Percentiles rank a stretch among this genome's conserved stretches.
These are phyloP conservation scores for Colletotrichum sublineola DNA, from an alignment of 2,329 filamentous ascomycete species.

Conservation along the genomic window DNA sequence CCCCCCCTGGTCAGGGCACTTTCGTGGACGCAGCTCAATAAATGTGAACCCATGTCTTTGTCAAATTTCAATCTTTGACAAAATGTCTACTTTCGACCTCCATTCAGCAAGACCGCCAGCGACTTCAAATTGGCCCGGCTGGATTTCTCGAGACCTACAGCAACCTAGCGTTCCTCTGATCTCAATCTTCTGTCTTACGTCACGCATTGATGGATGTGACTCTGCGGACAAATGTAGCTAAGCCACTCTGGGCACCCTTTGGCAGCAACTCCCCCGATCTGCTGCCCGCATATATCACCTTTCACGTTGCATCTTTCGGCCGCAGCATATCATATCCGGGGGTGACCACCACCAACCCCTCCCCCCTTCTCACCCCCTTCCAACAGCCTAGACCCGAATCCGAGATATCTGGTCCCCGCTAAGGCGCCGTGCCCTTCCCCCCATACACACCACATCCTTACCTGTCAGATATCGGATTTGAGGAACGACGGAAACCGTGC, in stretches of 20 bases:
- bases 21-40: slow-evolving; percentile 29
- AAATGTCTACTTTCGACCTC: neutral
- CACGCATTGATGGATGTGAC: slow-evolving; percentile 6
- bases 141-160: slow-evolving; percentile 22
- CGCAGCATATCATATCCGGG: neutral
- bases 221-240: slow-evolving; percentile 1
- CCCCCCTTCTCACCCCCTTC: neutral
- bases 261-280: slow-evolving; percentile 10
- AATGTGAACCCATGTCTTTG: slow-evolving; percentile 31
- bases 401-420: slow-evolving; percentile 28
- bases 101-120: slow-evolving; percentile 13
- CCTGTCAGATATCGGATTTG: slow-evolving; percentile 38
- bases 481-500: slow-evolving; percentile 25
- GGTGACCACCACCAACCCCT: neutral
- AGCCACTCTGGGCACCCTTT: neutral
- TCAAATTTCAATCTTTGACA: slow-evolving; percentile 4
- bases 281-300: neutral
- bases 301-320: neutral
- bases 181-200: slow-evolving; percentile 17
- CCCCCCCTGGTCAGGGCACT: neutral
- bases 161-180: slow-evolving; percentile 7
- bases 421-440: slow-evolving; percentile 27
- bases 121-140: slow-evolving; percentile 16
- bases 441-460: neutral
- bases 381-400: neutral